Conservation (phyloP, 2,329 filamentous ascomycete genomes). For the Xylariaceae sp. region DNA sequence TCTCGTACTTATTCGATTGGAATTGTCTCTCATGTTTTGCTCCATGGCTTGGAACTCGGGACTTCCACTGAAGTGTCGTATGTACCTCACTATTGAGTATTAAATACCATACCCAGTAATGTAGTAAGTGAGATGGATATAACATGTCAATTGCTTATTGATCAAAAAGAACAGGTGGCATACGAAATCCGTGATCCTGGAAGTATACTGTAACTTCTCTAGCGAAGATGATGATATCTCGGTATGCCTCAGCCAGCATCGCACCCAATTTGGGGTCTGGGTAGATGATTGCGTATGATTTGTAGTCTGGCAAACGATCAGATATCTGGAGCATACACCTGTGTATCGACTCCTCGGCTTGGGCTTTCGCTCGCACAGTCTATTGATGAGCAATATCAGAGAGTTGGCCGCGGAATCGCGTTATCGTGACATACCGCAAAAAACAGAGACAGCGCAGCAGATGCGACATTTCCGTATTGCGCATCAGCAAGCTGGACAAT, state of each 20-base stretch:
- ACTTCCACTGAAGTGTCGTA: background rate
- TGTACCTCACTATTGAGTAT: slow-evolving; percentile 1
- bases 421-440: background rate
- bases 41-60: slow-evolving; percentile 1
- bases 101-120: background rate
- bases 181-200: slow-evolving; percentile 1
- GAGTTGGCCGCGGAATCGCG: background rate
- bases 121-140: background rate
- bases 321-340: slow-evolving; percentile 3
- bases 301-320: slow-evolving; percentile 3
- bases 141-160: background rate
- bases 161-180: background rate
- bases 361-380: slow-evolving; percentile 2
- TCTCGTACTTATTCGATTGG: slow-evolving; percentile 6
- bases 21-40: slow-evolving; percentile 2
- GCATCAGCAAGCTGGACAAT: slow-evolving; percentile 2
- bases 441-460: slow-evolving; percentile 1
- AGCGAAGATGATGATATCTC: background rate
- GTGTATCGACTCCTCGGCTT: slow-evolving; percentile 3
- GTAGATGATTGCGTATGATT: slow-evolving; percentile 2
- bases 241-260: slow-evolving; percentile 5
- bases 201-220: slow-evolving; percentile 2
- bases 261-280: background rate
- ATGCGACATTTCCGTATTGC: slow-evolving; percentile 7
- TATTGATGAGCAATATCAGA: background rate